Evolutionary conservation across 176 grass and related monocot species (phyloP), one percentile per base, ranked within the genome.

Genomic region (Rhynchospora breviuscula): DNA sequence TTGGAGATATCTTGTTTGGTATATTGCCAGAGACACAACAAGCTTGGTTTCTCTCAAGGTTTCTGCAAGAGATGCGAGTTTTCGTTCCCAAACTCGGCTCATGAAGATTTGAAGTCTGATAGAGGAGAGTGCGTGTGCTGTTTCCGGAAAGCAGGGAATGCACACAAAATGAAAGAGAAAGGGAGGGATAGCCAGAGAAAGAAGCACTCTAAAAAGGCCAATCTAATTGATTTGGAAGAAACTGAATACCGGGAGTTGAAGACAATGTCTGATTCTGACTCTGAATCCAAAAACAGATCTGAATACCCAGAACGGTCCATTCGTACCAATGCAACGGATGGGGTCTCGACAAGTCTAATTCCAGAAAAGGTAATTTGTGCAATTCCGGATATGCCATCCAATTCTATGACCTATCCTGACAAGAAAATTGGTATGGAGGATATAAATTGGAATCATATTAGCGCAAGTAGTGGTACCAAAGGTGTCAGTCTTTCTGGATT

Each of bases 1-100:
- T 80, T 63, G 26, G 96, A 95, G 86, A 90, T 99, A 59, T 95
- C 96, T 11, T 88, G 93, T n/a, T 78, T 95, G 82, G 75, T 89
- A 26, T 95, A 91, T 73, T 99, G 93, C 66, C 79, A 29, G n/a
- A 81, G 85, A 47, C 96, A 99, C 80, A 87, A 89, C 65, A 93
- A 91, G 56, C 93, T 99, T 45, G 89, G 83, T 2, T 48, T 86
- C 10, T 59, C 84, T 4, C 85, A 80, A 49, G 89, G 56, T 77
- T 81, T 95, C 82, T 99, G 96, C 35, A 80, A 90, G 46, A 75
- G 82, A 52, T 99, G 96, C 69, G 82, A 85, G 52, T 21, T 85
- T 87, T 92, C 91, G 67, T 89, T 79, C 64, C 80, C 25, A 53
- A 71, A 85, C 43, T 84, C 81, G 67, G 86, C 67, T 18, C 26